Evolutionary conservation across 305 asterid species (phyloP).

Genomic region (Fraxinus floribunda): DNA sequence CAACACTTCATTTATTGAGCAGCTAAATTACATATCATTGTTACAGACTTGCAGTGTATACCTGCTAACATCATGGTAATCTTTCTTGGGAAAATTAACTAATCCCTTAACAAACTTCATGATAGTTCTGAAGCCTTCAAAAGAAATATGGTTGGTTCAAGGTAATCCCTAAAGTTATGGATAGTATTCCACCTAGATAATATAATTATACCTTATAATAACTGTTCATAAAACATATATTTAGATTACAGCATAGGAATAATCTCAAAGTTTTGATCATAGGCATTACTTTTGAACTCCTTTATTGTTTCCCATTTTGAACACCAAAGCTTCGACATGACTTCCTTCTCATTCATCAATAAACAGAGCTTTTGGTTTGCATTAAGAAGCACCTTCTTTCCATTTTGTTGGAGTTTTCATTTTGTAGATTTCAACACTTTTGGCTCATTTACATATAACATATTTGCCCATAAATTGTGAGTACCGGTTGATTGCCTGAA

Average conservation of each 20-base stretch:
- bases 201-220: not conserved
- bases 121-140: not conserved
- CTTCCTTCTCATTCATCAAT: not conserved
- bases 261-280: not conserved
- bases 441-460: not conserved
- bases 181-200: not conserved
- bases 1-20: constrained; percentile 6
- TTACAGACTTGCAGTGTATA: not conserved
- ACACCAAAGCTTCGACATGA: not conserved
- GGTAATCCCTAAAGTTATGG: not conserved
- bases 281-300: not conserved
- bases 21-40: not conserved
- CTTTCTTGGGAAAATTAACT: not conserved
- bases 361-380: not conserved
- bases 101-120: not conserved
- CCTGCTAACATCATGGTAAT: constrained; percentile 1
- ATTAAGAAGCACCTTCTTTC: not conserved
- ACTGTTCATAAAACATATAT: not conserved
- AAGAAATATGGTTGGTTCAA: not conserved
- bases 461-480: constrained; percentile 7
- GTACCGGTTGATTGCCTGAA: not conserved
- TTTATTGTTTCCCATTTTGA: not conserved
- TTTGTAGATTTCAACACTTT: not conserved
- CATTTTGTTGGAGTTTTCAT: not conserved
- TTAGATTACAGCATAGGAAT: not conserved